Base-by-base conservation (phyloP, 495 filamentous ascomycete species). In the Xeromyces bisporus region DNA sequence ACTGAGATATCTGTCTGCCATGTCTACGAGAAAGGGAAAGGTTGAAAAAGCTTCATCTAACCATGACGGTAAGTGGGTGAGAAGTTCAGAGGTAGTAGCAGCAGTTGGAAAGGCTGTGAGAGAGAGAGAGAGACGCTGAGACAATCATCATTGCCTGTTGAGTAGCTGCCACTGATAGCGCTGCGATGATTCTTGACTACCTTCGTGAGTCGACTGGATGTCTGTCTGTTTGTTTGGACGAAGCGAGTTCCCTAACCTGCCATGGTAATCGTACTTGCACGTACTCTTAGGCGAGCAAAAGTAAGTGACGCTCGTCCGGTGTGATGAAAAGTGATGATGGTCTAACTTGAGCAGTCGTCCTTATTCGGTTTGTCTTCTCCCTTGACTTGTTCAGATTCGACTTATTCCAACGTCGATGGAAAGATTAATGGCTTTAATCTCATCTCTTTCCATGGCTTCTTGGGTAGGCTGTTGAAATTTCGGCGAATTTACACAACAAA, bases 391-490 rank as follows among this genome's bases (percentile, higher is more conserved):
- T 33, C 8, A 5, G 25, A n/a, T 18, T 26, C 37, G 20, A 16
- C 18, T 21, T 15, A 31, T 25, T 32, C 21, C 15, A n/a, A 29
- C 17, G 24, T 35, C 16, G 15, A 18, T 21, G 34, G 37, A n/a
- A n/a, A n/a, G n/a, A n/a, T n/a, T n/a, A n/a, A n/a, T n/a, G n/a
- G n/a, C n/a, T n/a, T n/a, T n/a, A n/a, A n/a, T n/a, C n/a, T n/a
- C n/a, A n/a, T n/a, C n/a, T n/a, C n/a, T n/a, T n/a, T n/a, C n/a
- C n/a, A n/a, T n/a, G n/a, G n/a, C n/a, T n/a, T n/a, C n/a, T n/a
- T n/a, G n/a, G n/a, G n/a, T 15, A 75, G 66, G 74, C 73, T 4
- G 71, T 61, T 14, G 75, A 81, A 21, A 55, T 80, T 28, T 74
- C 67, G 18, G 58, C 64, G 13, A 79, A 80, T 47, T 54, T 80